Evolutionary conservation across 2,329 filamentous ascomycete species (phyloP), one percentile per base, ranked within the genome.

Genomic region (Thielaviopsis musarum): DNA sequence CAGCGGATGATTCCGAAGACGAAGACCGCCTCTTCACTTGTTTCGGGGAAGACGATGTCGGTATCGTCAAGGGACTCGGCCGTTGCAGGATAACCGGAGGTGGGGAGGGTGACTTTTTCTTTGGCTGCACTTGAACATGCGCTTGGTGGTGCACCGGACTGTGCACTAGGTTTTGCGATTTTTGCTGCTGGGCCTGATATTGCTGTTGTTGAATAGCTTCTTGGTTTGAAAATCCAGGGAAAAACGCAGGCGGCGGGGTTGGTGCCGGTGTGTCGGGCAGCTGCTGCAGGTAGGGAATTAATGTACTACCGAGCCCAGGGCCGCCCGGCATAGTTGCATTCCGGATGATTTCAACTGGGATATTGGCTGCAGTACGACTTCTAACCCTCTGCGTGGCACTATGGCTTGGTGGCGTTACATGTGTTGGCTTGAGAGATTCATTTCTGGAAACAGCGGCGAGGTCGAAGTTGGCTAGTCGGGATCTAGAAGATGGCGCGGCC

Each of bases 181-280:
- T 17, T 19, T 21, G 45, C n/a, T 49, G 45, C 45, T 45, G 38
- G 15, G 13, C 2, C 6, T 17, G 38, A 5, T 45, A n/a, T 10
- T 17, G 15, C 13, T 45, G 15, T 45, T 49, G 45, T n/a, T 49
- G 45, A 21, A 49, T 49, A 21, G n/a, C 45, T 12, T 19, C n/a
- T 21, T 49, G 45, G 45, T 49, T 49, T 19, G 17, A 19, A 49
- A 49, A 49, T 5, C 45, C 45, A 52, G 26, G 13, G 34, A 48
- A 41, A 34, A 38, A 19, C 9, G 48, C 22, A 17, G 60, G 60
- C 13, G 56, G 60, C 15, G 60, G 60, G 12, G 60, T 61, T 24
- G 60, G 56, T 15, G 60, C 60, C 26, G 60, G 60, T 5, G 60
- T 61, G 19, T 56, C 57, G 19, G 60, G 60, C 13, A 56, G 57